Evolutionary conservation across 148 eudicot genomes (phyloP).

Genomic region (Diospyros kaki): DNA sequence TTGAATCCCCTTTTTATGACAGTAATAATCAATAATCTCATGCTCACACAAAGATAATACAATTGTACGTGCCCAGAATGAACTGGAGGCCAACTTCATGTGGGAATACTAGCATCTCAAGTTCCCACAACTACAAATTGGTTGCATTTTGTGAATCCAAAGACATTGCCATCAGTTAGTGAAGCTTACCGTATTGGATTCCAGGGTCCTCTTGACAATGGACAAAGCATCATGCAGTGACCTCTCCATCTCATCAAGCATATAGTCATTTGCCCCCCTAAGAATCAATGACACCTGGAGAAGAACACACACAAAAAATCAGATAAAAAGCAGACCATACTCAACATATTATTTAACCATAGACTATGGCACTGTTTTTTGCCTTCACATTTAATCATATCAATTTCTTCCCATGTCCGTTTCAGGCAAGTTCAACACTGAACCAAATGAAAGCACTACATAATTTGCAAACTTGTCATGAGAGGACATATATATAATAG

Average conservation of each 20-base stretch:
- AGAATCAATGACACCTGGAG: conserved; percentile 79
- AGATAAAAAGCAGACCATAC: background rate
- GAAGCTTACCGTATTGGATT: conserved; percentile 69
- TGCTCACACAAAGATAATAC: background rate
- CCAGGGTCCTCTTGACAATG: conserved; percentile 95
- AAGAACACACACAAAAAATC: conserved; percentile 11
- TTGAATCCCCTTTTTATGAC: background rate
- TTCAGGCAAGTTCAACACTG: background rate
- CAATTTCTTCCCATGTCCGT: background rate
- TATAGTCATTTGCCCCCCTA: conserved; percentile 94
- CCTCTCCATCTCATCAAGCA: conserved; percentile 99
- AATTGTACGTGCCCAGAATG: background rate
- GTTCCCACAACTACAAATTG: background rate
- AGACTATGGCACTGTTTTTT: background rate
- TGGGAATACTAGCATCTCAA: conserved; percentile 2
- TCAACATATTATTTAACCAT: background rate
- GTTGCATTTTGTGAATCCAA: no score
- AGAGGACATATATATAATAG: background rate
- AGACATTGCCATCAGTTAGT: background rate
- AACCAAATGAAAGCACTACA: background rate
- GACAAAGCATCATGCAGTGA: conserved; percentile 93
- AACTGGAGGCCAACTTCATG: background rate
- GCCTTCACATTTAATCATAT: background rate
- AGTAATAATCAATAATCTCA: background rate
- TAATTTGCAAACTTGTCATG: conserved; percentile 7